Evolutionary conservation across 768 basidiomycete species (phyloP), one percentile per base, ranked within the genome.

Genomic region (Mycena galericulata): DNA sequence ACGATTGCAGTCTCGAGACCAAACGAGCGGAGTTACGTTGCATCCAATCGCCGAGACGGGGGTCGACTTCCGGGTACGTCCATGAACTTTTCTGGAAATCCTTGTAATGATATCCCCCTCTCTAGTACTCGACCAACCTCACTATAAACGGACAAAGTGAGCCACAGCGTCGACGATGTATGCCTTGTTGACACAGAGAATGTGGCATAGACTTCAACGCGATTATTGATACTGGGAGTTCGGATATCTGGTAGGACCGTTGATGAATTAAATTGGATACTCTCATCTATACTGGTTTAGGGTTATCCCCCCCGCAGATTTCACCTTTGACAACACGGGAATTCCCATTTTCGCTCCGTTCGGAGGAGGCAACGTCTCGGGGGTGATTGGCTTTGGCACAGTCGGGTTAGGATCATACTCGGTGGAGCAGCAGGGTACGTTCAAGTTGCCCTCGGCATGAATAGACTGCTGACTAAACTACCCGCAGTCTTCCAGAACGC

Each of bases 181-280:
- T 50, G 15, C 5, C 41, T 15, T 15, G 27, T 11, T 32, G 17
- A 41, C 2, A 3, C 18, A n/a, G 29, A 4, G 10, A 20, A 20
- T 10, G 36, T 40, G 27, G 8, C 26, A 18, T 20, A 59, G 58
- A 18, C 34, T 59, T n/a, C n/a, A n/a, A n/a, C n/a, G n/a, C n/a
- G n/a, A n/a, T n/a, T n/a, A n/a, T n/a, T n/a, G n/a, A n/a, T 59
- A 59, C 45, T 7, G 58, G 58, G 22, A 59, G 58, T 24, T 24
- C 45, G 11, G 58, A 59, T 36, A 9, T 59, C 12, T 59, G 58
- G 58, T 47, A 36, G 10, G 41, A 34, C 29, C 11, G 18, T 43
- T 18, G 22, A 2, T 58, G 29, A 12, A 6, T 56, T 43, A 18
- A 29, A 4, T 30, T 12, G 15, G 6, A 22, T 14, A 15, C 11